Percentiles rank a stretch among this genome's conserved stretches.
Conservation (phyloP, 345 rosid species). For the Linum usitatissimum region DNA sequence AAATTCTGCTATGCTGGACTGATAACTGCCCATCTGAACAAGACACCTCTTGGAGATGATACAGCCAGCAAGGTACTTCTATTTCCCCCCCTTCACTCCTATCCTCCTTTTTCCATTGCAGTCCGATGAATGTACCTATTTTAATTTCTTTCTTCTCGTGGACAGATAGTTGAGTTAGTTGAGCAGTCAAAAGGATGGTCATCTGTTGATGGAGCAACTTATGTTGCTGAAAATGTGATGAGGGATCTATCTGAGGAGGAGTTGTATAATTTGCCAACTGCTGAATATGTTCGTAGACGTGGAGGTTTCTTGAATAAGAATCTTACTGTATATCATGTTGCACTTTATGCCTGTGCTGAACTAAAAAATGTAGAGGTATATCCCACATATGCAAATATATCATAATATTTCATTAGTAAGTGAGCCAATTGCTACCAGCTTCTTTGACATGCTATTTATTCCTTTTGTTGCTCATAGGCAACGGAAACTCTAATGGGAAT, state of each 20-base stretch:
- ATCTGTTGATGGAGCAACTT: constrained; percentile 45
- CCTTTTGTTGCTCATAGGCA: constrained; percentile 34
- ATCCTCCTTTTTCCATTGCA: neutral
- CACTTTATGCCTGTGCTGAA: constrained; percentile 77
- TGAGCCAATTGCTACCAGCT: neutral
- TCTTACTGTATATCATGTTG: constrained; percentile 70
- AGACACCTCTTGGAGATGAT: constrained; percentile 52
- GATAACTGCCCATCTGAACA: constrained; percentile 70
- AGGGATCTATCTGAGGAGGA: constrained; percentile 76
- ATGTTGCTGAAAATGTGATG: constrained; percentile 62
- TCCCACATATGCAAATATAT: constrained; percentile 9
- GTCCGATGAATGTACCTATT: constrained; percentile 1
- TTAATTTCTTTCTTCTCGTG: constrained; percentile 14
- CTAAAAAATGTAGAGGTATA: constrained; percentile 65
- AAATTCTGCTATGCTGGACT: constrained; percentile 97
- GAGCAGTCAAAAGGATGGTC: constrained; percentile 92
- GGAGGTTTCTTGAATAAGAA: constrained; percentile 50
- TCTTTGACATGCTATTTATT: constrained; percentile 2
- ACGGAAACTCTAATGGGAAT: constrained; percentile 62
- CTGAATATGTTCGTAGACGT: constrained; percentile 50
- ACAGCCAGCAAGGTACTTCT: constrained; percentile 50
- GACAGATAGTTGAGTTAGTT: constrained; percentile 73
- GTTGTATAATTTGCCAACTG: constrained; percentile 75
- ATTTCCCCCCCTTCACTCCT: neutral
- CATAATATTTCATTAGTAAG: constrained; percentile 6